phyloP scores from a whole-genome alignment of 2,329 filamentous ascomycete genomes.

The Hymenoscyphus linearis region DNA sequence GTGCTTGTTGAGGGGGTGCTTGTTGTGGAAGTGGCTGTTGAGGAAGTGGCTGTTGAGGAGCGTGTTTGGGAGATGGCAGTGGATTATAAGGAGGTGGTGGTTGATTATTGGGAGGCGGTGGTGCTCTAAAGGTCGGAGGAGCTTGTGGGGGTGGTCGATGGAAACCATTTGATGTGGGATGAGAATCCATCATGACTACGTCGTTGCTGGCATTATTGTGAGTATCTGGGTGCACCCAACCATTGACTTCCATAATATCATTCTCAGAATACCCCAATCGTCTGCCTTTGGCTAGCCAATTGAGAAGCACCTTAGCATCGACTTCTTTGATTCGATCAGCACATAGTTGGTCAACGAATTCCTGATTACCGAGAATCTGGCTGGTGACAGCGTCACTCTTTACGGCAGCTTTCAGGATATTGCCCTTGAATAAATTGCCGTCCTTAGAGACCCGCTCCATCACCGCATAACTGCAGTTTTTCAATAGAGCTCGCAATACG shows the following conservation, averaged over 20 bases:
- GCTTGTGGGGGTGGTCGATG: neutral
- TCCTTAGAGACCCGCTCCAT: constrained; percentile 24
- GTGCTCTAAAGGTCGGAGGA: neutral
- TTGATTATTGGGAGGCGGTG: neutral
- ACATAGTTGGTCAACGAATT: constrained; percentile 20
- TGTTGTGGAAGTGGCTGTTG: neutral
- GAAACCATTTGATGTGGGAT: neutral
- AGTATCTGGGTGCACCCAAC: constrained; percentile 15
- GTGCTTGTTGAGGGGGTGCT: neutral
- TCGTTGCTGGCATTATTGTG: constrained; percentile 6
- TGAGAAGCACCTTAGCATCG: constrained; percentile 21
- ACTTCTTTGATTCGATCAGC: constrained; percentile 19
- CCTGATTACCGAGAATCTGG: constrained; percentile 11
- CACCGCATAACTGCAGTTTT: constrained; percentile 20
- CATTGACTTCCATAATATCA: constrained; percentile 26
- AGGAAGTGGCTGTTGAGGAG: neutral
- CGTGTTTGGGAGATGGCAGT: neutral
- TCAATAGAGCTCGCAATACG: constrained; percentile 25
- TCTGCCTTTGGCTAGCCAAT: constrained; percentile 23
- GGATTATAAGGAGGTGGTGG: too few species aligned
- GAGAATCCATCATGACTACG: neutral
- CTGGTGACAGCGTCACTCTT: constrained; percentile 16
- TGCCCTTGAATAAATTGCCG: constrained; percentile 16
- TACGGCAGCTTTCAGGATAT: constrained; percentile 12
- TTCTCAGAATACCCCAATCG: constrained; percentile 27